phyloP scores from a whole-genome alignment of 2,329 filamentous ascomycete species.

The Trichoderma cornu-damae region DNA sequence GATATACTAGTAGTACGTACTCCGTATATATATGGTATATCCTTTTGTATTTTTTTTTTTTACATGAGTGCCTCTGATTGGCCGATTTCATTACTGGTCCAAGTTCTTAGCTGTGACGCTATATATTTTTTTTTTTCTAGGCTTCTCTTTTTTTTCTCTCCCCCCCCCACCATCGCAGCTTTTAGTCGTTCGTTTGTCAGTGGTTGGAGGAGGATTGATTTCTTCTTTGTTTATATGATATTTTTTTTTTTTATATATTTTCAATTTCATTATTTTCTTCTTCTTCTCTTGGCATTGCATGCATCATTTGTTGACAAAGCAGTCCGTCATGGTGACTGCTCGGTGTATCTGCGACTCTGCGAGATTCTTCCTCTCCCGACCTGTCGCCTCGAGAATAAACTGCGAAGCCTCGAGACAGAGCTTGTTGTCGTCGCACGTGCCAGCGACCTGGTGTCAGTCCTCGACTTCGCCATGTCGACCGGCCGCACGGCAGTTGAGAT shows the following conservation, averaged over 20 bases:
- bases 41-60: no score
- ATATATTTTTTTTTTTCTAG: conserved; percentile 1
- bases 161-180: not conserved
- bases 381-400: not conserved
- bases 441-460: conserved; percentile 19
- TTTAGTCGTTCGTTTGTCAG: not conserved
- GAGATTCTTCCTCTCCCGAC: conserved; percentile 37
- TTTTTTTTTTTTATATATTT: no score
- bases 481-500: conserved; percentile 1
- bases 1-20: no score
- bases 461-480: not conserved
- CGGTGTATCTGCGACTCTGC: conserved; percentile 41
- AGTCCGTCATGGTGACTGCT: conserved; percentile 35
- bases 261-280: no score
- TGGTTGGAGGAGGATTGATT: not conserved
- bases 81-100: not conserved
- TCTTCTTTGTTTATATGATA: not conserved
- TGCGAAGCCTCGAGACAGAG: conserved; percentile 22
- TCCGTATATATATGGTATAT: no score
- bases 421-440: conserved; percentile 1
- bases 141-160: not conserved
- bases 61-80: not conserved
- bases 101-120: conserved; percentile 7
- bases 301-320: not conserved
- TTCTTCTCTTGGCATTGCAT: not conserved